Percentiles rank a stretch among this genome's conserved stretches.
Conservation (phyloP, 2,329 filamentous ascomycete genomes). For the Nothophoma quercina region DNA sequence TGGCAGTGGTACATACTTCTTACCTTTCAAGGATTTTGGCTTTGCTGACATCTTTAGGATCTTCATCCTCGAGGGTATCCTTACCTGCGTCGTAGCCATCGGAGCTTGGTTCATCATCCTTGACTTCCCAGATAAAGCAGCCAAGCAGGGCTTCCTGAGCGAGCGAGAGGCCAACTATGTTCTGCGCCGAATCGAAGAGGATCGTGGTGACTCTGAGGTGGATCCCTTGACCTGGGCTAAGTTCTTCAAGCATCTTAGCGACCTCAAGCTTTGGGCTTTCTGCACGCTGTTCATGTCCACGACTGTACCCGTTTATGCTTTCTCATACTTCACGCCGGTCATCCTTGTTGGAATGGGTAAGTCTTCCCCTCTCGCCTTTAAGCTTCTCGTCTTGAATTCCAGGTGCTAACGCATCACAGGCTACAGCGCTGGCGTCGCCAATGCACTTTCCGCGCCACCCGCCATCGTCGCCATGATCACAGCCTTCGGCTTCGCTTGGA, state of each 20-base stretch:
- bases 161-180: conserved; percentile 25
- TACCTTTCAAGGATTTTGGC: too few relatives aligned
- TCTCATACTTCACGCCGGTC: conserved; percentile 37
- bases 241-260: conserved; percentile 27
- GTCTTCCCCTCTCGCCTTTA: too few relatives aligned
- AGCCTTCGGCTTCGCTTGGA: conserved; percentile 34
- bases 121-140: conserved; percentile 39
- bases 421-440: conserved; percentile 24
- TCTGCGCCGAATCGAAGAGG: conserved; percentile 33
- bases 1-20: too few relatives aligned
- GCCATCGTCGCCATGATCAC: conserved; percentile 31
- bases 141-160: conserved; percentile 32
- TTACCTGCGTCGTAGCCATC: conserved; percentile 37
- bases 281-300: conserved; percentile 34
- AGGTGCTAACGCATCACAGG: conserved; percentile 1
- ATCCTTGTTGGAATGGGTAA: conserved; percentile 35
- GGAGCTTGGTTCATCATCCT: conserved; percentile 37
- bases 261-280: conserved; percentile 35
- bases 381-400: too few relatives aligned
- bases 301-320: conserved; percentile 35
- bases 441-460: conserved; percentile 36
- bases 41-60: too few relatives aligned
- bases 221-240: conserved; percentile 31
- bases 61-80: conserved; percentile 38
- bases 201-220: conserved; percentile 33